A percentile compares a stretch with the other conserved stretches of the same genome.
phyloP scores from a whole-genome alignment of 2,329 filamentous ascomycete species.

The Aspergillus fumigatiaffinis region DNA sequence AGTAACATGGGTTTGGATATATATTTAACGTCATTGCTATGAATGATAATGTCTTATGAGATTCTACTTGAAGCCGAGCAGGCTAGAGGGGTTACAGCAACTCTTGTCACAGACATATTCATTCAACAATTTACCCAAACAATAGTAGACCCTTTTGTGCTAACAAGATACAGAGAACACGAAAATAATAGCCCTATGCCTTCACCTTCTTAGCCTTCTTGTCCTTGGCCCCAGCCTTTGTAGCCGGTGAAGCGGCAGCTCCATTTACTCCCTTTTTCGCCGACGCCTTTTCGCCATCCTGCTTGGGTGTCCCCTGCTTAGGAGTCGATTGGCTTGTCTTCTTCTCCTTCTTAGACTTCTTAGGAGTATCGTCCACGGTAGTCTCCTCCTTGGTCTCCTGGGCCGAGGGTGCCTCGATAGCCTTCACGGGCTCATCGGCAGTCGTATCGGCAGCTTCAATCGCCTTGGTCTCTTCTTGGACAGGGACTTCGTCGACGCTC shows the following conservation, averaged over 20 bases:
- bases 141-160: conserved; percentile 6
- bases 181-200: conserved; percentile 11
- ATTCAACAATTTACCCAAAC: conserved; percentile 10
- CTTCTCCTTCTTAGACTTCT: conserved; percentile 35
- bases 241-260: conserved; percentile 17
- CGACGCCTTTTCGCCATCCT: conserved; percentile 8
- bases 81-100: background rate
- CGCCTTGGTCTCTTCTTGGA: conserved; percentile 34
- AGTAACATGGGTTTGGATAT: background rate
- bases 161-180: conserved; percentile 6
- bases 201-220: conserved; percentile 25
- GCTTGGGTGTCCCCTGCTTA: conserved; percentile 20
- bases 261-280: background rate
- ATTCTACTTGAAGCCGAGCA: background rate
- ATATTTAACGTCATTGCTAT: background rate
- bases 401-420: conserved; percentile 26
- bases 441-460: conserved; percentile 30
- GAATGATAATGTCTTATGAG: background rate
- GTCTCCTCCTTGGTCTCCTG: conserved; percentile 19
- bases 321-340: conserved; percentile 21
- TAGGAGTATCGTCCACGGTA: conserved; percentile 26
- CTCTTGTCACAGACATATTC: conserved; percentile 3
- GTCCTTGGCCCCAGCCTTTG: conserved; percentile 27
- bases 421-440: conserved; percentile 21
- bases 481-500: conserved; percentile 52